These are phyloP conservation scores for Magnolia officinalis DNA, from an alignment of 164 flowering plant genomes.

Conservation along the genomic window DNA sequence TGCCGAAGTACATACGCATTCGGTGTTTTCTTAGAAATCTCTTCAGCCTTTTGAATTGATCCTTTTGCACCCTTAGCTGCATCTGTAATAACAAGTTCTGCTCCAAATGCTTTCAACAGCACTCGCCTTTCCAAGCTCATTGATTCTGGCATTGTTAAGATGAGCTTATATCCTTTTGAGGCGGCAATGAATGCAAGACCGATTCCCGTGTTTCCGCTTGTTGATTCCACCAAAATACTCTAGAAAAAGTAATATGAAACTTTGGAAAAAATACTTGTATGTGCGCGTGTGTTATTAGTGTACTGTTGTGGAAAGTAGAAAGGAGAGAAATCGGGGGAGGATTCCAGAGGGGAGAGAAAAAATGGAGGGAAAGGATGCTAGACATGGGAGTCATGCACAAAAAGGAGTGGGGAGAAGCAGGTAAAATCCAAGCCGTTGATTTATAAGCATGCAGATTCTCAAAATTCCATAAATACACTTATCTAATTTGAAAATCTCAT, in stretches of 20 bases:
- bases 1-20: constrained; percentile 86
- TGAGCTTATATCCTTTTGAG: constrained; percentile 75
- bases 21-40: constrained; percentile 66
- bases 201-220: constrained; percentile 93
- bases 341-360: too few relatives aligned
- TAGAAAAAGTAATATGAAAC: constrained; percentile 7
- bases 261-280: too few relatives aligned
- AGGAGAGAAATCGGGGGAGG: too few relatives aligned
- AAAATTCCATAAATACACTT: too few relatives aligned
- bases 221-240: constrained; percentile 85
- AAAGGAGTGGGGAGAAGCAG: too few relatives aligned
- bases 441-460: too few relatives aligned
- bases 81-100: constrained; percentile 78
- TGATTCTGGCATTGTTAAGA: constrained; percentile 89
- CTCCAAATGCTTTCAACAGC: constrained; percentile 85
- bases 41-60: constrained; percentile 81
- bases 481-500: too few relatives aligned
- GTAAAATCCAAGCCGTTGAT: too few relatives aligned
- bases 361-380: too few relatives aligned
- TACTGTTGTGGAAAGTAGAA: too few relatives aligned
- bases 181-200: constrained; percentile 95
- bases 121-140: constrained; percentile 93
- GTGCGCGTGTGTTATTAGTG: too few relatives aligned
- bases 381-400: too few relatives aligned
- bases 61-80: constrained; percentile 84